Base-by-base conservation (phyloP, 139 green algal species). In the Micromonas pusilla region DNA sequence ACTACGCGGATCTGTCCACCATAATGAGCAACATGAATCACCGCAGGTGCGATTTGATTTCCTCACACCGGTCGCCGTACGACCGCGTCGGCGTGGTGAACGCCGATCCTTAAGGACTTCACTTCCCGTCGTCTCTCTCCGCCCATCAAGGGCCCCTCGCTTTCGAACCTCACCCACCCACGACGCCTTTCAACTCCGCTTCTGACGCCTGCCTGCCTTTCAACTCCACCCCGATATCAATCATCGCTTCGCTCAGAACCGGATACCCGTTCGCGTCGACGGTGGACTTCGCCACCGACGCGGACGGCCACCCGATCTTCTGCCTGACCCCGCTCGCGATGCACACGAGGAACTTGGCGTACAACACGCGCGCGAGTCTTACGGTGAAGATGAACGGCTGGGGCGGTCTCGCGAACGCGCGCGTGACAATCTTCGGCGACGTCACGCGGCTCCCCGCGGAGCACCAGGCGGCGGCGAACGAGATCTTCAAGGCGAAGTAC, bases 361-460 rank as follows among this genome's bases (percentile, higher is more conserved):
- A 87, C 66, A 86, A 95, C 88, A 84, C 79, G 38, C 89, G 71
- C 68, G 94, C 54, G 77, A 63, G 32, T 33, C 28, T 78, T 6
- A 68, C 54, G 72, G 72, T 78, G 52, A 78, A 97, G 87, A 96
- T 98, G 89, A 93, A 92, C 3, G 96, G 95, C 16, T 99, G 95
- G 95, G 91, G 89, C 64, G 96, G 96, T 3, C 87, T 99, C 72
- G 90, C 93, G 32, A 99, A 99, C 74, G 94, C 96, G 16, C 83
- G 93, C 31, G 94, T 98, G 21, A 99, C 96, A 60, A 94, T 99
- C 36, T 99, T 99, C 84, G 96, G 96, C 1, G 96, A 99, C 80
- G 87, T 97, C 21, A 92, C 96, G 77, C 87, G 89, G 79, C 89
- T 99, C 45, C 90, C 93, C 0, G 67, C 77, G 31, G 86, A 93